Conservation (phyloP, 345 rosid genomes). For the Eucalyptus leucophloia region DNA sequence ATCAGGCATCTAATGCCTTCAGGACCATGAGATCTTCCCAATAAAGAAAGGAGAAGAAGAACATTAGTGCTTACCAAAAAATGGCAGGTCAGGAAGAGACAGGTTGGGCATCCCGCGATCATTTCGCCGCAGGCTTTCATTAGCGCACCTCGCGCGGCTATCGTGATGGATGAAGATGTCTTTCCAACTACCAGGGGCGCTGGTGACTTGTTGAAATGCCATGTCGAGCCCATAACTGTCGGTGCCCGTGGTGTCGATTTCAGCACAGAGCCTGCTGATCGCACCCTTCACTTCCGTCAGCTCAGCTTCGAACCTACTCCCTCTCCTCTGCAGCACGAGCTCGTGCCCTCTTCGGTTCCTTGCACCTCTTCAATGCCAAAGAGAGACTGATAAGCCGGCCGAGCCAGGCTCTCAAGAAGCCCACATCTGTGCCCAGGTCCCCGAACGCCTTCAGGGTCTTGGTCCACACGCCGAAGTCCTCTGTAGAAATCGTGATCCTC, state of each 20-base stretch:
- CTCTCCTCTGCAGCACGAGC: constrained; percentile 9
- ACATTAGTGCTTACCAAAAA: background rate
- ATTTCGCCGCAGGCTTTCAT: background rate
- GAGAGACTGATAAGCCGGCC: constrained; percentile 12
- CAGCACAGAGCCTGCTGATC: constrained; percentile 7
- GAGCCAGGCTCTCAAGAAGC: constrained; percentile 21
- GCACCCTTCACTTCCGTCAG: constrained; percentile 2
- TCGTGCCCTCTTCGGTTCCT: constrained; percentile 4
- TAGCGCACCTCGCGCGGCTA: background rate
- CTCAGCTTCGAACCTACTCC: constrained; percentile 10
- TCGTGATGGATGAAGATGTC: background rate
- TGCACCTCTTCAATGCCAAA: background rate
- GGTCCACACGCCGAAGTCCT: constrained; percentile 28
- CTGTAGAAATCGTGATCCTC: constrained; percentile 7
- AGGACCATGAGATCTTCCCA: background rate
- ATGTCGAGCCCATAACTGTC: constrained; percentile 8
- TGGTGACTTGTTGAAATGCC: constrained; percentile 10
- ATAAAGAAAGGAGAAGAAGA: background rate
- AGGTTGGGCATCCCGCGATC: background rate
- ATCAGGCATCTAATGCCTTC: background rate
- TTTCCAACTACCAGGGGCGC: constrained; percentile 16
- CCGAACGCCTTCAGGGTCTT: constrained; percentile 38
- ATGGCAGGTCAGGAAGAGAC: background rate
- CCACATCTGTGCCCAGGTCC: constrained; percentile 36
- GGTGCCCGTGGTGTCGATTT: constrained; percentile 6